Conservation (phyloP, 202 grass and related monocot species). For the Cymbopogon flexuosus region DNA sequence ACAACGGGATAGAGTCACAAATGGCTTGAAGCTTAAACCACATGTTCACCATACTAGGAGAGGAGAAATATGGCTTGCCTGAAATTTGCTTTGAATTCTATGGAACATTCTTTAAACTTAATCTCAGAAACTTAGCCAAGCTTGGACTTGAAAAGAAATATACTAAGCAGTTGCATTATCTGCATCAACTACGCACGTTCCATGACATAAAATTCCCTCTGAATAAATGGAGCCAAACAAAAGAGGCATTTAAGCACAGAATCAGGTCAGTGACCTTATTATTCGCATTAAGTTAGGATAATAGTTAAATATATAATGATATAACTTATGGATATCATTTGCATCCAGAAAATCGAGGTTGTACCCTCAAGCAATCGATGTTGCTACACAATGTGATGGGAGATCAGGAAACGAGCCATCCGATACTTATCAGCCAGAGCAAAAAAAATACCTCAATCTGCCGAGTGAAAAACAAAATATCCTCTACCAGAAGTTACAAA, state of each 20-base stretch:
- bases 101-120: background rate
- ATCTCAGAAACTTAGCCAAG: background rate
- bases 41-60: background rate
- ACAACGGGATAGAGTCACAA: background rate
- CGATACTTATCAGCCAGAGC: background rate
- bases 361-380: background rate
- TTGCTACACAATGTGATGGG: background rate
- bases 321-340: background rate
- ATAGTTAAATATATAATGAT: background rate
- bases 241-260: background rate
- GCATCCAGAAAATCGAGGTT: background rate
- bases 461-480: constrained; percentile 6
- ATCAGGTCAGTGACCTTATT: background rate
- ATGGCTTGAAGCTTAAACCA: background rate
- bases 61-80: background rate
- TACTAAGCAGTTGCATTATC: background rate
- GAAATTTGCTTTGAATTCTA: background rate
- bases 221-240: background rate
- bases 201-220: background rate
- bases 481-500: background rate
- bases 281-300: background rate
- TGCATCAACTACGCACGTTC: background rate
- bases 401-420: background rate
- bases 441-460: background rate
- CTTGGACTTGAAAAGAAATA: background rate